Percentiles rank a stretch among this genome's conserved stretches.
These are phyloP conservation scores for Fragaria iinumae DNA, from an alignment of 306 rosid genomes.

Conservation along the genomic window DNA sequence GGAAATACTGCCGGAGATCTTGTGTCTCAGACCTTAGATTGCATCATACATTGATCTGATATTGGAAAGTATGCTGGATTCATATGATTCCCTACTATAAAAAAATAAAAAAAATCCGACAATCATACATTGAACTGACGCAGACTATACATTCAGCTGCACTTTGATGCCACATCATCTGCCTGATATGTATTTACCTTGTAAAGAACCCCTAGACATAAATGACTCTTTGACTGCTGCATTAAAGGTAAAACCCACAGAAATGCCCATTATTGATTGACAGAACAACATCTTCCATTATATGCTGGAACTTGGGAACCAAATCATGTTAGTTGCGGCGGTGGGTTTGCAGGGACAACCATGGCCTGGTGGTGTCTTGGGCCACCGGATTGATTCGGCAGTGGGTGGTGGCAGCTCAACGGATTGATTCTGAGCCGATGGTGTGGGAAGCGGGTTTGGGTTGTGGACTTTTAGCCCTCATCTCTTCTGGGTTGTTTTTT, in stretches of 20 bases:
- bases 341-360: no score
- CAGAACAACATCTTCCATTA: neutral
- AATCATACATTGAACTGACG: neutral
- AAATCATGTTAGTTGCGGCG: neutral
- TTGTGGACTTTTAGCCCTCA: no score
- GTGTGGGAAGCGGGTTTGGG: no score
- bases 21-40: neutral
- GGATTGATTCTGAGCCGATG: no score
- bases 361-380: no score
- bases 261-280: neutral
- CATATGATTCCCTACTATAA: neutral
- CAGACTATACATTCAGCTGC: neutral
- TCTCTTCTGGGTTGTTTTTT: no score
- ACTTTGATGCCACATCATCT: neutral
- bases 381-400: no score
- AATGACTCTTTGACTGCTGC: neutral
- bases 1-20: neutral
- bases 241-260: neutral
- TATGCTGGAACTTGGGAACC: neutral
- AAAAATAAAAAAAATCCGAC: neutral
- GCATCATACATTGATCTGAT: neutral
- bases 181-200: neutral
- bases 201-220: neutral
- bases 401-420: no score
- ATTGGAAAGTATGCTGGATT: neutral